Evolutionary conservation across 768 basidiomycete genomes (phyloP), one percentile per base, ranked within the genome.

Genomic region (Dentipellis sp.): DNA sequence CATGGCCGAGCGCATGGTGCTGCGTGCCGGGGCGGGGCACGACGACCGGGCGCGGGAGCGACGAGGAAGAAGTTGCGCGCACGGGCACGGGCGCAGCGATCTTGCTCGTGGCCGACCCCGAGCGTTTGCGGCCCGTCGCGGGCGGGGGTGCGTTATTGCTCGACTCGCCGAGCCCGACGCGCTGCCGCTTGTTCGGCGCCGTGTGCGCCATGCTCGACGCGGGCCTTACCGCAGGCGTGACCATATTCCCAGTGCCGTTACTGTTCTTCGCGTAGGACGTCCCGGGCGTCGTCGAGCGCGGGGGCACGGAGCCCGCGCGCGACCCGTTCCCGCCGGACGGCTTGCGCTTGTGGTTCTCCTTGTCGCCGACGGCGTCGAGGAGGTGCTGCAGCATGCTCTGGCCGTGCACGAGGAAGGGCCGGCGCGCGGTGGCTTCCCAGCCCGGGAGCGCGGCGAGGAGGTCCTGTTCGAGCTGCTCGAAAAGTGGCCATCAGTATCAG

Each of bases 401-500:
- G 9, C 94, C 94, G 56, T 91, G 81, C 2, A 97, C 88, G 53
- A 90, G 76, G 78, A 98, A 97, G 1, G 82, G 76, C 14, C 82
- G 77, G 0, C 80, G 80, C 23, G 84, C 74, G 59, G 81, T 78
- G 47, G 83, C 76, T 69, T 99, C 97, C 95, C 95, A 99, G 16
- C 76, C 71, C 2, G 93, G 90, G 54, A 98, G 83, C 0, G 81
- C 76, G 0, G 74, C 68, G 4, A 95, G 71, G 2, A 99, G 77
- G 58, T 97, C 93, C 66, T 86, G 83, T 71, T 97, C 94, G 57
- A 97, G 78, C 94, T 97, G 61, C 11, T n/a, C n/a, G n/a, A n/a
- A n/a, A n/a, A n/a, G n/a, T n/a, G n/a, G n/a, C n/a, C n/a, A n/a
- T n/a, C n/a, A n/a, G n/a, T n/a, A n/a, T n/a, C n/a, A n/a, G n/a